Evolutionary conservation across 2,329 filamentous ascomycete species (phyloP), one percentile per base, ranked within the genome.

Genomic region (Pseudopyrenochaeta lycopersici): DNA sequence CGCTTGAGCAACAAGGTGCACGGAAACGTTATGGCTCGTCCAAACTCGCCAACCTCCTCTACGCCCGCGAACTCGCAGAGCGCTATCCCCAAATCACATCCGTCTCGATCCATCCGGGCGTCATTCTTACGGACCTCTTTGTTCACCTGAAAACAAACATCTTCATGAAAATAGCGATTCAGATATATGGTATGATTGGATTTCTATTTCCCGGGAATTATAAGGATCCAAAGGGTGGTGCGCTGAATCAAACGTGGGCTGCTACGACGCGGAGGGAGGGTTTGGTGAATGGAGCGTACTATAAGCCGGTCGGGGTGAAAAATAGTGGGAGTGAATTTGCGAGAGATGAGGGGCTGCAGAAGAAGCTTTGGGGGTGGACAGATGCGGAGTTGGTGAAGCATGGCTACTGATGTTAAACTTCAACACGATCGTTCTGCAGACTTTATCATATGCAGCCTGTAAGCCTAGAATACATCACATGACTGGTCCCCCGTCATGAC

Each of bases 41-140:
- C 29, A 84, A 84, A 58, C 74, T 84, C 5, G 80, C 81, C 4
- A 83, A 83, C 40, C 69, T 84, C 14, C 75, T 83, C 1, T 82
- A 77, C 60, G 70, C 79, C 0, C 63, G 71, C 6, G 72, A 79
- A 38, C 70, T 83, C 2, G 78, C 79, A 1, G 52, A 64, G 12
- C 73, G 72, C 0, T 80, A 83, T 55, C 81, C 82, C 1, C 49
- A 70, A 2, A 76, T 84, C 47, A 81, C 74, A 0, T 70, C 70
- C 4, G 74, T 79, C 0, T 71, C 77, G 0, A 56, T 83, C 3
- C 82, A 84, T 54, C 82, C 82, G 0, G 82, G 82, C 11, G 72
- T 80, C 18, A 78, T 83, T 15, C 52, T 74, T 12, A 82, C 81
- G 1, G 77, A 80, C 27, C 54, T 83, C n/a, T 78, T 68, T 32